Evolutionary conservation across 2,329 filamentous ascomycete genomes (phyloP).

Genomic region (Nigrograna mackinnonii): DNA sequence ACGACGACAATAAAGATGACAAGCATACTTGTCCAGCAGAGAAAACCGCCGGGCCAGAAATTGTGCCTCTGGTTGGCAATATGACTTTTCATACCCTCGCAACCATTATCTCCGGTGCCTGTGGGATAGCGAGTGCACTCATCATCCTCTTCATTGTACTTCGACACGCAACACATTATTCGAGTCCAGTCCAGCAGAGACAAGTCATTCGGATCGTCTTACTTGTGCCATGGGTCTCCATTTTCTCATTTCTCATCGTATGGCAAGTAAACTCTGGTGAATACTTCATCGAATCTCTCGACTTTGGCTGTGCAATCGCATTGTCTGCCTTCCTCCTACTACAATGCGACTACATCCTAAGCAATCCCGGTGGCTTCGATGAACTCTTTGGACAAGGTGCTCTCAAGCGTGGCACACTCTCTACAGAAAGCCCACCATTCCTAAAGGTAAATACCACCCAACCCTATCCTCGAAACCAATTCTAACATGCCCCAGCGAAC

Average conservation of each 20-base stretch:
- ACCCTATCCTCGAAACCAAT: not conserved
- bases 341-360: constrained; percentile 34
- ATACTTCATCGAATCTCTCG: constrained; percentile 22
- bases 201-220: constrained; percentile 30
- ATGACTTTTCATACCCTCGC: constrained; percentile 29
- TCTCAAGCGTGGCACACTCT: constrained; percentile 11
- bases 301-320: constrained; percentile 33
- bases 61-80: constrained; percentile 22
- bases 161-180: constrained; percentile 28
- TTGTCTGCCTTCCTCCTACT: constrained; percentile 30
- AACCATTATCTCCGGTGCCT: constrained; percentile 22
- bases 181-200: constrained; percentile 30
- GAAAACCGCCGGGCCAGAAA: constrained; percentile 16
- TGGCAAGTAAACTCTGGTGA: constrained; percentile 18
- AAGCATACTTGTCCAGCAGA: constrained; percentile 18
- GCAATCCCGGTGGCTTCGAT: constrained; percentile 27
- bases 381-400: constrained; percentile 28
- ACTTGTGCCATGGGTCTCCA: constrained; percentile 28
- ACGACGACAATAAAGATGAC: constrained; percentile 2
- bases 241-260: constrained; percentile 27
- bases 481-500: constrained; percentile 18
- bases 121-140: constrained; percentile 18
- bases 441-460: constrained; percentile 22
- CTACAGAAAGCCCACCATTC: constrained; percentile 21
- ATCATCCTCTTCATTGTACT: constrained; percentile 17